A percentile compares a stretch with the other conserved stretches of the same genome.
Evolutionary conservation across 2,329 filamentous ascomycete species (phyloP).

Genomic region (Diaporthe nobilis): DNA sequence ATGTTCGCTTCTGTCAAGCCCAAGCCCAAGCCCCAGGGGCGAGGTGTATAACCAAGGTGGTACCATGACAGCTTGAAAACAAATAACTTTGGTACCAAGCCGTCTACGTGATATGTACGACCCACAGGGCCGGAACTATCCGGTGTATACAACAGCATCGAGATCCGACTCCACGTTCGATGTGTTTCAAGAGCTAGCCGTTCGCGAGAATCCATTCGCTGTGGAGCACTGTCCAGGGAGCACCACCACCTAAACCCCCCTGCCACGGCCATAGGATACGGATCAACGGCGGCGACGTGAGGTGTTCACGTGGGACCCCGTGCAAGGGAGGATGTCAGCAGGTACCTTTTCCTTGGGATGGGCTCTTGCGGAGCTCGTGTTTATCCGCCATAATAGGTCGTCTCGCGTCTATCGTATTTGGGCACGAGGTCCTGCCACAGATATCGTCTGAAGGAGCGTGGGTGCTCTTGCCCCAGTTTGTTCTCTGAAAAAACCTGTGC

Average conservation of each 20-base stretch:
- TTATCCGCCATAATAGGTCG: too few species aligned
- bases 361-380: too few species aligned
- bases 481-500: neutral
- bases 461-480: too few species aligned
- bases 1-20: neutral
- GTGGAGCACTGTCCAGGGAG: neutral
- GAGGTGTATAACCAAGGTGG: neutral
- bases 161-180: neutral
- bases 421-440: too few species aligned
- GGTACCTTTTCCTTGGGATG: neutral
- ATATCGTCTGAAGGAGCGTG: too few species aligned
- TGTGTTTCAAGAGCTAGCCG: constrained; percentile 12
- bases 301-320: neutral
- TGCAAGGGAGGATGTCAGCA: neutral
- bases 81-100: neutral
- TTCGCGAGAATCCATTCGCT: constrained; percentile 27
- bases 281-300: neutral
- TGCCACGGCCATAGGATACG: neutral
- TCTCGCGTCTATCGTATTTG: neutral
- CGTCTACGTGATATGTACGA: neutral
- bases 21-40: too few species aligned
- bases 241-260: neutral
- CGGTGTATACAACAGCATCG: neutral
- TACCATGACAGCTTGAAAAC: neutral
- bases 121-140: neutral